A percentile compares a stretch with the other conserved stretches of the same genome.
Evolutionary conservation across 768 basidiomycete genomes (phyloP).

Genomic region (Lentinula sp.): DNA sequence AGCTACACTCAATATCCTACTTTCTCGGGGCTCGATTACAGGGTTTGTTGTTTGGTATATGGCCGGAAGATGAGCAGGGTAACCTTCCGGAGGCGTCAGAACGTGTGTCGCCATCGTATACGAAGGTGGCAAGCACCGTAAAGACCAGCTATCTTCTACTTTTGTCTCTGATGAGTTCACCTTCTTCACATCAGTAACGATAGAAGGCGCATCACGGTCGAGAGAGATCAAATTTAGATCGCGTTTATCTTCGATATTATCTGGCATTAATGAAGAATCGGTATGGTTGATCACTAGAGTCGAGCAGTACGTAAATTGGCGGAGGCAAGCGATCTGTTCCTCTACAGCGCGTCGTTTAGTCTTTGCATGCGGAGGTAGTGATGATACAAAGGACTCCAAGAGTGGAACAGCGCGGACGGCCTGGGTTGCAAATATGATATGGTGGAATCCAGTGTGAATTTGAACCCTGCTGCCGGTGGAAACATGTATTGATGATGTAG

Average conservation of each 20-base stretch:
- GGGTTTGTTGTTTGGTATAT: conserved; percentile 77
- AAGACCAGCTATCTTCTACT: conserved; percentile 10
- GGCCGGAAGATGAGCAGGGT: conserved; percentile 22
- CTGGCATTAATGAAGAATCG: conserved; percentile 52
- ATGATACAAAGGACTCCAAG: conserved; percentile 38
- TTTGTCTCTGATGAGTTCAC: not conserved
- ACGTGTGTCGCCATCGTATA: conserved; percentile 75
- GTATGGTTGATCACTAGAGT: conserved; percentile 70
- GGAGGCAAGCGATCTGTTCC: conserved; percentile 41
- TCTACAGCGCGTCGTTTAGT: conserved; percentile 25
- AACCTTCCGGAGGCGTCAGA: conserved; percentile 30
- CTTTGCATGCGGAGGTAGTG: conserved; percentile 23
- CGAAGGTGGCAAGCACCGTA: conserved; percentile 30
- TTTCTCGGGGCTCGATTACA: conserved; percentile 42
- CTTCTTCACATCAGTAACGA: not conserved
- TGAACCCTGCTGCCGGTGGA: conserved; percentile 18
- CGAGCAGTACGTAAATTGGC: conserved; percentile 45
- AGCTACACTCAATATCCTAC: conserved; percentile 48
- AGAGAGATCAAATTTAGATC: conserved; percentile 59
- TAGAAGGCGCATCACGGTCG: not conserved
- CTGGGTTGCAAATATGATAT: conserved; percentile 71
- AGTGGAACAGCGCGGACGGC: conserved; percentile 57
- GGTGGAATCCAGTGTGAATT: conserved; percentile 47
- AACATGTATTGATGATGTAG: conserved; percentile 32
- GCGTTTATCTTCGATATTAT: conserved; percentile 40